These are phyloP conservation scores for Primulina eburnea DNA, from an alignment of 257 asterid species.

Conservation along the genomic window DNA sequence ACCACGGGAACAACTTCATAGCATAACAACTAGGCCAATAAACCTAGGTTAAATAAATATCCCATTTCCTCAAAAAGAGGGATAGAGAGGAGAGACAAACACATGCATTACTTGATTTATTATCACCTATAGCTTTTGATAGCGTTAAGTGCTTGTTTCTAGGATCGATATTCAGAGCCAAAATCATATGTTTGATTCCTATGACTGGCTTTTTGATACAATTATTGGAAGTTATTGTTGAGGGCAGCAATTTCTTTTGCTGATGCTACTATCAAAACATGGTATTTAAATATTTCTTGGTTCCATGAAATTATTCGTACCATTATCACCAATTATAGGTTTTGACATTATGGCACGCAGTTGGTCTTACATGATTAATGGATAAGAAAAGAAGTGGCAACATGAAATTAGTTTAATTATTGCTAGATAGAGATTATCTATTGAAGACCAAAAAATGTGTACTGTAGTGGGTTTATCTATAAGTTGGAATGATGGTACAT, in stretches of 20 bases:
- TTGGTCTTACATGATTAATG: neutral
- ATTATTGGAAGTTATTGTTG: neutral
- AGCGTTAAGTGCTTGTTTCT: neutral
- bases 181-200: neutral
- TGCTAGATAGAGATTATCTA: neutral
- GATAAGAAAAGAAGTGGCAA: neutral
- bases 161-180: neutral
- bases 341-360: neutral
- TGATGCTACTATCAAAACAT: neutral
- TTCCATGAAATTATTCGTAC: too few species aligned
- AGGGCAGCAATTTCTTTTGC: neutral
- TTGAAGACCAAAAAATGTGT: neutral
- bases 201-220: neutral
- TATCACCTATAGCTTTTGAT: neutral
- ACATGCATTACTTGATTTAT: constrained; percentile 9
- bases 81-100: constrained; percentile 10
- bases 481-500: neutral
- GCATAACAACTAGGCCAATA: neutral
- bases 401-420: constrained; percentile 1
- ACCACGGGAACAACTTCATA: neutral
- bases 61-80: neutral
- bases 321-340: neutral
- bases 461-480: neutral
- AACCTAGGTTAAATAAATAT: neutral
- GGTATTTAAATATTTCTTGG: neutral